Evolutionary conservation across 257 asterid species (phyloP).

Genomic region (Jacaranda copaia): DNA sequence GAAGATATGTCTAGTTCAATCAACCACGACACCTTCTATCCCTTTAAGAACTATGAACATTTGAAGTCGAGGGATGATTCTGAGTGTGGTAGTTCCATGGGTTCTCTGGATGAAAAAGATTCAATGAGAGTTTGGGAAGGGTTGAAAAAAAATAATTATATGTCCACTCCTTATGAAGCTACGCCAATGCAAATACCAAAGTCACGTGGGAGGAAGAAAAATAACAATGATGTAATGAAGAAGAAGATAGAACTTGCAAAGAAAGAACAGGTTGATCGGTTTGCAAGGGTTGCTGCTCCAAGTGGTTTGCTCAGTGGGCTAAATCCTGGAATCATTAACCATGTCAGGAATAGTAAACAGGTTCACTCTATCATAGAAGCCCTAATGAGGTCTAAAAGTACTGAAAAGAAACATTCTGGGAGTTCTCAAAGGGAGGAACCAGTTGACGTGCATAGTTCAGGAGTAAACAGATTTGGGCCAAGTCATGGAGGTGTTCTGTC

Average conservation of each 20-base stretch:
- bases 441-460: conserved; percentile 27
- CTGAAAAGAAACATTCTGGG: conserved; percentile 39
- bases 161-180: conserved; percentile 55
- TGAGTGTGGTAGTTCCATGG: conserved; percentile 71
- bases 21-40: conserved; percentile 45
- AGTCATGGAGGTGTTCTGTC: conserved; percentile 33
- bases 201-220: conserved; percentile 60
- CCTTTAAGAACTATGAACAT: conserved; percentile 42
- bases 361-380: conserved; percentile 83
- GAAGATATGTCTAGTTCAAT: conserved; percentile 53
- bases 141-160: conserved; percentile 71
- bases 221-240: conserved; percentile 48
- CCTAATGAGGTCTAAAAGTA: conserved; percentile 62
- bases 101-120: conserved; percentile 59
- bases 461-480: conserved; percentile 16
- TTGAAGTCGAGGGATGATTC: conserved; percentile 50
- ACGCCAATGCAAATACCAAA: conserved; percentile 54
- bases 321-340: conserved; percentile 87
- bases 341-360: conserved; percentile 79
- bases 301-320: conserved; percentile 81
- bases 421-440: conserved; percentile 16
- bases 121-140: conserved; percentile 71
- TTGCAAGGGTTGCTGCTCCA: conserved; percentile 83
- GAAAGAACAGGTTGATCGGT: conserved; percentile 74
- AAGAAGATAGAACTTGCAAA: conserved; percentile 68